Evolutionary conservation across 257 asterid species (phyloP).

Genomic region (Ocimum tenuiflorum): DNA sequence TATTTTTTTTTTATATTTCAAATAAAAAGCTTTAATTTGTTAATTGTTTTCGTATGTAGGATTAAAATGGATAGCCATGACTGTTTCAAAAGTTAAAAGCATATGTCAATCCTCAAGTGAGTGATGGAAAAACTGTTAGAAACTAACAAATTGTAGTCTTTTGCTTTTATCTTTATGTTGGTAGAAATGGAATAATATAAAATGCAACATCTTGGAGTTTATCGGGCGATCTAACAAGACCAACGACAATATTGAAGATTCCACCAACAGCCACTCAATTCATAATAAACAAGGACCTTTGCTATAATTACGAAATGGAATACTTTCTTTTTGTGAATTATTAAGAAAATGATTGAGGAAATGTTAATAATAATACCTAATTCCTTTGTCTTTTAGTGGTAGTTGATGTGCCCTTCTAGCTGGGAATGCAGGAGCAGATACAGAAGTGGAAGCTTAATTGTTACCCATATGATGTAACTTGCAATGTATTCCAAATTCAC

Average conservation of each 20-base stretch:
- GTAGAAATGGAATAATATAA: not conserved
- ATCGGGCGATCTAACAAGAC: not conserved
- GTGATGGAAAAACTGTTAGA: too few species aligned
- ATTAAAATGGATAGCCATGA: too few species aligned
- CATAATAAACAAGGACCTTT: not conserved
- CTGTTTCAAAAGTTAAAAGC: too few species aligned
- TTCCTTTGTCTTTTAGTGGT: not conserved
- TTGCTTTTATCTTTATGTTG: too few species aligned
- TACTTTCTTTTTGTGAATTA: not conserved
- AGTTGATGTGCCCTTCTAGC: not conserved
- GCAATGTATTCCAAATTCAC: too few species aligned
- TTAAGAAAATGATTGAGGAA: not conserved
- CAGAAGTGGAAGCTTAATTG: not conserved
- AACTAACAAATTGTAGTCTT: too few species aligned
- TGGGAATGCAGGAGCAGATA: not conserved
- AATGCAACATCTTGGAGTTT: too few species aligned
- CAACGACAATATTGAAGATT: not conserved
- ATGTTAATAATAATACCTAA: not conserved
- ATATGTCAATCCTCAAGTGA: too few species aligned
- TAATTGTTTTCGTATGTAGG: too few species aligned
- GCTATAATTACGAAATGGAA: not conserved
- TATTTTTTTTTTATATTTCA: too few species aligned
- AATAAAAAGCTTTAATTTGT: too few species aligned
- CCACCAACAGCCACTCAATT: not conserved
- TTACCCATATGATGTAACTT: too few species aligned